These are phyloP conservation scores for Pleurotus ostreatus DNA, from an alignment of 768 basidiomycete genomes.

Conservation along the genomic window DNA sequence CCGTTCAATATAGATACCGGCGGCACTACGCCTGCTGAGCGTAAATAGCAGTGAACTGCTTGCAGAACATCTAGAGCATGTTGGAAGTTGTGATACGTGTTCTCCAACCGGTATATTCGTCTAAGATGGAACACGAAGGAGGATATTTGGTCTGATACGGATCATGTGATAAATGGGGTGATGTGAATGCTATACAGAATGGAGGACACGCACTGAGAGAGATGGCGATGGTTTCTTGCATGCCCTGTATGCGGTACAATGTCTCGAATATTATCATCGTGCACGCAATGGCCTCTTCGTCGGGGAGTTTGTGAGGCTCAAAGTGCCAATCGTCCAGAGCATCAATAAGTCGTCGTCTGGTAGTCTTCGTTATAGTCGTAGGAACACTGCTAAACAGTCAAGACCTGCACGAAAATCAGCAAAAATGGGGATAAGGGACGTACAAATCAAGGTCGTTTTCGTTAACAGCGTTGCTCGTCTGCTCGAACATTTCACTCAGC, in stretches of 20 bases:
- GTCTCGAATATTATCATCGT: conserved; percentile 85
- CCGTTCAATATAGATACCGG: conserved; percentile 62
- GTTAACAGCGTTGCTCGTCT: conserved; percentile 71
- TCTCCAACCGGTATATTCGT: conserved; percentile 85
- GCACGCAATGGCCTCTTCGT: conserved; percentile 79
- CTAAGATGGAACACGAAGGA: conserved; percentile 84
- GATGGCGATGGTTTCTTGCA: conserved; percentile 54
- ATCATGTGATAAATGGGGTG: conserved; percentile 10
- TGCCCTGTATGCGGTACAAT: conserved; percentile 74
- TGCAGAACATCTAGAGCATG: conserved; percentile 97
- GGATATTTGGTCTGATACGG: conserved; percentile 60
- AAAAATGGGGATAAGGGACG: conserved; percentile 17
- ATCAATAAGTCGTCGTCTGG: conserved; percentile 60
- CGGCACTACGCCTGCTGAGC: conserved; percentile 76
- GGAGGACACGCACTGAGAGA: conserved; percentile 47
- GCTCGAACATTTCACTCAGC: conserved; percentile 78
- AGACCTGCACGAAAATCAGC: background rate
- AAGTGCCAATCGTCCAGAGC: conserved; percentile 83
- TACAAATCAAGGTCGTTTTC: conserved; percentile 44
- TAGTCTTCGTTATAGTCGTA: conserved; percentile 40
- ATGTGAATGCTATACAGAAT: background rate
- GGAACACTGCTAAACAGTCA: conserved; percentile 39
- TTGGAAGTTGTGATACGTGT: conserved; percentile 97
- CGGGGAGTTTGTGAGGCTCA: conserved; percentile 78
- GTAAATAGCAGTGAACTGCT: conserved; percentile 83